Evolutionary conservation across 2,329 filamentous ascomycete species (phyloP), one percentile per base, ranked within the genome.

Genomic region (Phaeosphaeriaceae sp.): DNA sequence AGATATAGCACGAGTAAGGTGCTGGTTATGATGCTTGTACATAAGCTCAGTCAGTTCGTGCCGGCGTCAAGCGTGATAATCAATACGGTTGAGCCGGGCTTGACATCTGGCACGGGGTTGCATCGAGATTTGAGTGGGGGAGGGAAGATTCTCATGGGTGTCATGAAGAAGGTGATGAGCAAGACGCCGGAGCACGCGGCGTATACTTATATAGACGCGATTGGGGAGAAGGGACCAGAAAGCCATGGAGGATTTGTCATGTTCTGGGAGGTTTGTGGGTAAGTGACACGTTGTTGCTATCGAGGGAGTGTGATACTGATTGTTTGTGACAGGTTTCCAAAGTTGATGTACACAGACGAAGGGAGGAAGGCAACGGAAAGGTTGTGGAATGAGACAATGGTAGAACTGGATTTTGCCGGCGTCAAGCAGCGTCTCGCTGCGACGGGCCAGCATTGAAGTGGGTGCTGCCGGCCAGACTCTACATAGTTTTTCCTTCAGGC

Each of bases 11-110:
- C 58, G 2, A 53, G 63, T 15, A 73, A 73, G 42, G 41, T 66
- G 15, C 52, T 72, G 20, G 47, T 54, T 2, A 57, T 58, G 19
- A 57, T 72, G 56, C 55, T 72, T 3, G 33, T 70, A 2, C 45
- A 45, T 2, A 64, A 58, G 36, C 60, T 73, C 2, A 54, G 54
- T 24, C 48, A 63, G 17, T 42, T 54, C 19, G 60, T 74, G 19
- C 57, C 44, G 22, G 45, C 61, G 9, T 64, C 64, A 22, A 56
- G 70, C 48, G 66, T 74, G 19, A 59, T 78, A 17, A 69, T 85
- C 42, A 85, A 84, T 52, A 58, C 83, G 1, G 81, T 79, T 1
- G 81, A 83, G 20, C 83, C 83, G 0, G 83, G 80, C 0, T 72
- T 77, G 46, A 72, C 78, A 7, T 77, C 73, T 36, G 81, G 80